Conservation (phyloP, 495 filamentous ascomycete species). For the Penicilliopsis zonata region DNA sequence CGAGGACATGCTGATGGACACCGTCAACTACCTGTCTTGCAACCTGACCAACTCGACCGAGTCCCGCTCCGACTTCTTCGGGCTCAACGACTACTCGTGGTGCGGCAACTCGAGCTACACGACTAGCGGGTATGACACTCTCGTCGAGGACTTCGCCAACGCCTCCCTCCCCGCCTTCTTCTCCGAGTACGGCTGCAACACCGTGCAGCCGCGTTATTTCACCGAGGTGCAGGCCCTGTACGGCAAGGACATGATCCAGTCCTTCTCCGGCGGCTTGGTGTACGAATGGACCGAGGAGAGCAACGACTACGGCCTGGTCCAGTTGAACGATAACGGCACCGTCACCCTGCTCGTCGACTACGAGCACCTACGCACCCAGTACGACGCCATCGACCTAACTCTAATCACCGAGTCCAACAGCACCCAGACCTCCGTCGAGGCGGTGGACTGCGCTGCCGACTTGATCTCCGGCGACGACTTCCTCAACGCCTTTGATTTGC, state of each 20-base stretch:
- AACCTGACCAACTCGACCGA: conserved; percentile 48
- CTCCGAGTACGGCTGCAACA: conserved; percentile 94
- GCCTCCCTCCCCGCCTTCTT: conserved; percentile 84
- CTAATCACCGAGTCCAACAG: conserved; percentile 47
- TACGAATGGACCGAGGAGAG: conserved; percentile 78
- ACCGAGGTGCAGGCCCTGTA: conserved; percentile 75
- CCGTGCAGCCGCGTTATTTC: conserved; percentile 65
- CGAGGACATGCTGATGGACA: conserved; percentile 63
- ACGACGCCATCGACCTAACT: conserved; percentile 58
- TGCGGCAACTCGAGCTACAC: conserved; percentile 67
- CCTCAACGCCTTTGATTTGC: conserved; percentile 65
- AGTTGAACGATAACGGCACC: conserved; percentile 51
- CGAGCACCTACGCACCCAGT: conserved; percentile 61
- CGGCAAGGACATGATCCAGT: conserved; percentile 60
- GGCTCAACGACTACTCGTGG: conserved; percentile 93
- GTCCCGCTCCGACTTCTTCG: conserved; percentile 75
- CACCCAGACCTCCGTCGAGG: conserved; percentile 33
- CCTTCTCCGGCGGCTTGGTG: conserved; percentile 78
- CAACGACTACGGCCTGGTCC: conserved; percentile 71
- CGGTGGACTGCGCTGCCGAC: conserved; percentile 45
- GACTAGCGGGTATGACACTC: conserved; percentile 55
- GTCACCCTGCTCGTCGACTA: conserved; percentile 59
- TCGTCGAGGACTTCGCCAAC: conserved; percentile 58
- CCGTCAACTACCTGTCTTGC: conserved; percentile 77
- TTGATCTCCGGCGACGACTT: conserved; percentile 54